Percentiles rank a stretch among this genome's conserved stretches.
Conservation (phyloP, 768 basidiomycete species). For the Xerocomellus chrysenteron region DNA sequence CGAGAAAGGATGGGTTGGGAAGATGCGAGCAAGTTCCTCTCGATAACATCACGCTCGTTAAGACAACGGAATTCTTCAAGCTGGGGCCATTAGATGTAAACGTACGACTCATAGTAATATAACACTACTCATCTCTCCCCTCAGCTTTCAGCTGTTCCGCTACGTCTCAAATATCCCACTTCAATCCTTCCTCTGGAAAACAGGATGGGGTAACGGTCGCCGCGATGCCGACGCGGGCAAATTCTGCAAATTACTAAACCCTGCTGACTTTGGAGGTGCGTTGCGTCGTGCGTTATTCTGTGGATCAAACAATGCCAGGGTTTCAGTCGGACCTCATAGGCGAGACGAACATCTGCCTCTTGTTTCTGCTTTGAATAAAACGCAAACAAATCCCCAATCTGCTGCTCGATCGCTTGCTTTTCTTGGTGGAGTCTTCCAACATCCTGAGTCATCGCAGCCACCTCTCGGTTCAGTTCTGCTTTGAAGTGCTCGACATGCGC, state of each 20-base stretch:
- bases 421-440: conserved; percentile 66
- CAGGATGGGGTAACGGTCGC: conserved; percentile 32
- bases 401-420: conserved; percentile 62
- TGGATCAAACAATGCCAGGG: background rate
- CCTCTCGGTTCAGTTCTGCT: conserved; percentile 72
- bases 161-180: background rate
- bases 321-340: background rate
- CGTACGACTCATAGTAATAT: conserved; percentile 9
- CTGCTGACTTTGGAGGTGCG: conserved; percentile 18
- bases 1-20: conserved; percentile 76
- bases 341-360: conserved; percentile 29
- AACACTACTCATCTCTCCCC: background rate
- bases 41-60: conserved; percentile 9
- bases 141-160: background rate
- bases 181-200: conserved; percentile 25
- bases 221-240: conserved; percentile 23
- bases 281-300: conserved; percentile 28
- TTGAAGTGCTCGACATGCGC: conserved; percentile 89
- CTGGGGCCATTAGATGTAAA: conserved; percentile 2
- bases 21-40: conserved; percentile 43
- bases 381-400: conserved; percentile 70
- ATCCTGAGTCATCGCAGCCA: conserved; percentile 71
- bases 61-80: background rate
- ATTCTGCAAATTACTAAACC: conserved; percentile 28
- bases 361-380: conserved; percentile 70